These are phyloP conservation scores for Trichosporon asahii DNA, from an alignment of 1,284 basidiomycete species.

Conservation along the genomic window DNA sequence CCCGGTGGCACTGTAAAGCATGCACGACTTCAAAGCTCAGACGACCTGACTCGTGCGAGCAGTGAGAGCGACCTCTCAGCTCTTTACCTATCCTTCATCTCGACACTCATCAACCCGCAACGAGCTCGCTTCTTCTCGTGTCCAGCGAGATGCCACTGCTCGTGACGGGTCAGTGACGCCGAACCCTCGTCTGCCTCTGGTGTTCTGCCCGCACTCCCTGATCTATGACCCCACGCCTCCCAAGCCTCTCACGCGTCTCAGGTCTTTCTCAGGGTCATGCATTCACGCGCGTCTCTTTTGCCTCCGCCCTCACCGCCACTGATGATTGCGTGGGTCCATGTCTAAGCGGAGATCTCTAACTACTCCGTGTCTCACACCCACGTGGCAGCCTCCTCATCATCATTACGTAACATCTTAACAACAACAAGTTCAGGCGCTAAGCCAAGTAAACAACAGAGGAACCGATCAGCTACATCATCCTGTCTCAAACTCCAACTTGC, in stretches of 20 bases:
- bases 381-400: neutral
- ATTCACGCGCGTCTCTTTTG: neutral
- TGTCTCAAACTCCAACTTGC: neutral
- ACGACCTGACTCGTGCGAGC: neutral
- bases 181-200: neutral
- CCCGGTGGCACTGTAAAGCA: neutral
- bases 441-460: neutral
- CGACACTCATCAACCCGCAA: no score
- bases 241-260: slow-evolving; percentile 1
- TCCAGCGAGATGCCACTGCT: neutral
- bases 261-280: neutral
- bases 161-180: no score
- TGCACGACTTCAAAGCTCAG: neutral
- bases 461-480: neutral
- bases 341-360: no score
- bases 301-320: neutral
- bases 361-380: neutral
- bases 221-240: neutral
- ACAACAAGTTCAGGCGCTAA: slow-evolving; percentile 2
- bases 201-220: neutral
- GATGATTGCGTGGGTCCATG: neutral
- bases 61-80: no score
- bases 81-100: no score
- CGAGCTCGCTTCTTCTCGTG: no score
- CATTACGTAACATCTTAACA: neutral